Percentiles rank a stretch among this genome's conserved stretches.
Evolutionary conservation across 179 eudicot genomes (phyloP).

Genomic region (Carnegiea gigantea): DNA sequence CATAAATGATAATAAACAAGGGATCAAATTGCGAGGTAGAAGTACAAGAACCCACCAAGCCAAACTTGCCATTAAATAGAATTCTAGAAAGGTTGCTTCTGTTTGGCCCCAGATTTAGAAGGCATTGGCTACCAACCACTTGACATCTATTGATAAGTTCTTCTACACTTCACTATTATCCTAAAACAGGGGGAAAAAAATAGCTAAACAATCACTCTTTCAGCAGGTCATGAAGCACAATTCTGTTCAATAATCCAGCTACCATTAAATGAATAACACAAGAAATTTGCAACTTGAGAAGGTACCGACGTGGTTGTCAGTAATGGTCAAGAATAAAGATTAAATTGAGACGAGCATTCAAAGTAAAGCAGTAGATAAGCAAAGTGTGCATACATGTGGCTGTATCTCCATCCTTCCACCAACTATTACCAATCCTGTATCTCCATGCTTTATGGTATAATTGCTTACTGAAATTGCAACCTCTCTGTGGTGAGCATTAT

Average conservation of each 20-base stretch:
- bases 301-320: neutral
- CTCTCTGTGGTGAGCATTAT: conserved; percentile 96
- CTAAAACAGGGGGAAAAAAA: neutral
- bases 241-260: neutral
- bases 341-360: neutral
- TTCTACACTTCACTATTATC: neutral
- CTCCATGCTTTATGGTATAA: conserved; percentile 96
- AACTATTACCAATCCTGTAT: conserved; percentile 86
- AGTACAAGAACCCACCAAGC: neutral
- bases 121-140: neutral
- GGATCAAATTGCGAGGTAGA: neutral
- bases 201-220: neutral
- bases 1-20: neutral
- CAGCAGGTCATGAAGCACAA: neutral
- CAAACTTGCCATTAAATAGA: neutral
- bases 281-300: neutral
- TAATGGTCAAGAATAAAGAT: conserved; percentile 1
- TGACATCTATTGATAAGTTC: neutral
- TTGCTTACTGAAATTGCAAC: conserved; percentile 87
- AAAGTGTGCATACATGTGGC: conserved; percentile 68
- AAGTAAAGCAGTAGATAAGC: conserved; percentile 11
- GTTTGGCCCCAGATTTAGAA: neutral
- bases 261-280: neutral
- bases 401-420: conserved; percentile 99
- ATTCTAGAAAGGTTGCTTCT: neutral